These are phyloP conservation scores for Backusella circina DNA, from an alignment of 192 early-diverging fungal genomes.

Conservation along the genomic window DNA sequence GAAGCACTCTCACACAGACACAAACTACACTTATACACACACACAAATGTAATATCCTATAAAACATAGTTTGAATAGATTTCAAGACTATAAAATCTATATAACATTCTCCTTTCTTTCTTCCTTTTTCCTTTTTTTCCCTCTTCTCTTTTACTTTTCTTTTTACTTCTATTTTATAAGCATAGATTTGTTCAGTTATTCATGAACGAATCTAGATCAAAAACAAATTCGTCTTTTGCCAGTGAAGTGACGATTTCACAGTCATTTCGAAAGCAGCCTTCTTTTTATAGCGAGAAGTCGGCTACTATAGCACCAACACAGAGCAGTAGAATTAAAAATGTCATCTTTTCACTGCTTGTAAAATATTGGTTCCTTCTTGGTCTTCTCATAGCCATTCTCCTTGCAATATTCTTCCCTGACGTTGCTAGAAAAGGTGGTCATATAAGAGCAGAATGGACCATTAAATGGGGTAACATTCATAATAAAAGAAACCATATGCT, in stretches of 20 bases:
- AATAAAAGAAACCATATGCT: too few relatives aligned
- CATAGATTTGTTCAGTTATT: background rate
- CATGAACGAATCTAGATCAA: conserved; percentile 18
- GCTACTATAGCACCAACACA: background rate
- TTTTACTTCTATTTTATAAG: background rate
- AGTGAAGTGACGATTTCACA: conserved; percentile 11
- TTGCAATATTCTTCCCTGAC: conserved; percentile 55
- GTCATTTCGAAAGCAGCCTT: background rate
- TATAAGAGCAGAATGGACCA: conserved; percentile 55
- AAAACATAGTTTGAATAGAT: background rate
- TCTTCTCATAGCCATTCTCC: conserved; percentile 52
- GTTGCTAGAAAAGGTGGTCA: conserved; percentile 54
- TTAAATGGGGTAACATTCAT: conserved; percentile 55
- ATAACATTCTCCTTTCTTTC: background rate
- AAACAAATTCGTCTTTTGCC: conserved; percentile 12
- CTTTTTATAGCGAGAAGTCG: conserved; percentile 5
- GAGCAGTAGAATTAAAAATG: background rate
- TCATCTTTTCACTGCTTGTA: background rate
- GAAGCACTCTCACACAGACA: background rate
- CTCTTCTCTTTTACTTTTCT: background rate
- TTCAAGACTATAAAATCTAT: background rate
- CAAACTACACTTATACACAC: background rate
- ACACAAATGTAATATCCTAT: background rate
- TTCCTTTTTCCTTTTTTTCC: background rate
- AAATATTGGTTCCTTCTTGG: conserved; percentile 60